Percentiles rank a stretch among this genome's conserved stretches.
phyloP scores from a whole-genome alignment of 441 rosid species.

The Daphne laureola region DNA sequence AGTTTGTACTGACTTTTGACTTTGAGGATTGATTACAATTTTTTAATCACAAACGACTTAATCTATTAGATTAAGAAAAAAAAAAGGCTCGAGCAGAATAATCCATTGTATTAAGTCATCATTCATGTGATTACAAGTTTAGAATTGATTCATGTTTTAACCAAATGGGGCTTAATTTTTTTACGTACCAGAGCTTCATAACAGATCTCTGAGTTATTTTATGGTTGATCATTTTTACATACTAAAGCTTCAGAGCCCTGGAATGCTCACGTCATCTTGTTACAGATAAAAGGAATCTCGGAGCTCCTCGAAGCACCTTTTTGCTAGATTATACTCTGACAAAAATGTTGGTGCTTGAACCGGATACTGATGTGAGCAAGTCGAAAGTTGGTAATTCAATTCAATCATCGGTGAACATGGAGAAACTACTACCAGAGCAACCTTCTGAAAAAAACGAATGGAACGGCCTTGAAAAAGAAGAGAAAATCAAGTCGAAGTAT shows the following conservation, averaged over 20 bases:
- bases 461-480: conserved; percentile 40
- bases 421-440: conserved; percentile 12
- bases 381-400: conserved; percentile 9
- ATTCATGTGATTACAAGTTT: too few species aligned
- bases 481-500: conserved; percentile 47
- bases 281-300: conserved; percentile 70
- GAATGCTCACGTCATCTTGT: conserved; percentile 6
- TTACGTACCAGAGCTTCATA: too few species aligned
- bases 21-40: too few species aligned
- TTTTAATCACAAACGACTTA: too few species aligned
- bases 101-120: too few species aligned
- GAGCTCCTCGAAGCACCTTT: conserved; percentile 89
- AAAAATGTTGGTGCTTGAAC: conserved; percentile 82
- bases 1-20: too few species aligned
- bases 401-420: conserved; percentile 11
- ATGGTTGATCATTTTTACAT: too few species aligned
- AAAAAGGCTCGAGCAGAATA: too few species aligned
- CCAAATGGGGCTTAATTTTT: too few species aligned
- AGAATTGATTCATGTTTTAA: too few species aligned
- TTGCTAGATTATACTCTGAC: conserved; percentile 76
- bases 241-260: neutral
- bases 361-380: conserved; percentile 26
- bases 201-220: too few species aligned
- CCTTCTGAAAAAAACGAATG: conserved; percentile 16
- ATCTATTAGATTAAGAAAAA: too few species aligned